A percentile compares a stretch with the other conserved stretches of the same genome.
Evolutionary conservation across 306 rosid species (phyloP).

Genomic region (Lablab purpureus): DNA sequence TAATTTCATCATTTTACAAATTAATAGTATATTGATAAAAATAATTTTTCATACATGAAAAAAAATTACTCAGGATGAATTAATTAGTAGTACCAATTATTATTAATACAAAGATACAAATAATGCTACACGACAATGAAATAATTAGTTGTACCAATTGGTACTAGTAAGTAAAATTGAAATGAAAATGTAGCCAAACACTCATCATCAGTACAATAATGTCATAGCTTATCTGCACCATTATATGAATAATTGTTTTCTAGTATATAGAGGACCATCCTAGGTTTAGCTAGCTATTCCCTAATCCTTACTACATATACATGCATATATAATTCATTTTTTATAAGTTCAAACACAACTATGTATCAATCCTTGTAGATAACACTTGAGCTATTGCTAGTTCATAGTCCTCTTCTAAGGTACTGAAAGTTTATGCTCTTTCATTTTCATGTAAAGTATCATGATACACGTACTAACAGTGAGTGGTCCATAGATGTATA

Average conservation of each 20-base stretch:
- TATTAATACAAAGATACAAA: too few relatives aligned
- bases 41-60: too few relatives aligned
- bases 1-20: too few relatives aligned
- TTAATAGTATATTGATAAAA: too few relatives aligned
- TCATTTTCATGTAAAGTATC: slow-evolving; percentile 37
- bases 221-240: slow-evolving; percentile 4
- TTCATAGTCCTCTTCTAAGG: slow-evolving; percentile 7
- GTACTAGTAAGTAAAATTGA: background rate
- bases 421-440: slow-evolving; percentile 8
- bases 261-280: slow-evolving; percentile 42
- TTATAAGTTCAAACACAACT: background rate
- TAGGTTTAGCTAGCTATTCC: slow-evolving; percentile 31
- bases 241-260: slow-evolving; percentile 4
- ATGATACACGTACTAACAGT: background rate
- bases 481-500: slow-evolving; percentile 16
- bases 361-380: background rate
- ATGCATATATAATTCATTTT: background rate
- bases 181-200: background rate
- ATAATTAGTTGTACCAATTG: too few relatives aligned
- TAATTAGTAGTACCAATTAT: background rate
- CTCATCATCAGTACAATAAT: background rate
- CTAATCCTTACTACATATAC: background rate
- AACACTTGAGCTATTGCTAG: slow-evolving; percentile 19
- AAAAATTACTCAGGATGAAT: background rate
- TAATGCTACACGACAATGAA: too few relatives aligned